Percentiles rank a stretch among this genome's conserved stretches.
phyloP scores from a whole-genome alignment of 2,329 filamentous ascomycete species.

The Xylariomycetidae sp. region DNA sequence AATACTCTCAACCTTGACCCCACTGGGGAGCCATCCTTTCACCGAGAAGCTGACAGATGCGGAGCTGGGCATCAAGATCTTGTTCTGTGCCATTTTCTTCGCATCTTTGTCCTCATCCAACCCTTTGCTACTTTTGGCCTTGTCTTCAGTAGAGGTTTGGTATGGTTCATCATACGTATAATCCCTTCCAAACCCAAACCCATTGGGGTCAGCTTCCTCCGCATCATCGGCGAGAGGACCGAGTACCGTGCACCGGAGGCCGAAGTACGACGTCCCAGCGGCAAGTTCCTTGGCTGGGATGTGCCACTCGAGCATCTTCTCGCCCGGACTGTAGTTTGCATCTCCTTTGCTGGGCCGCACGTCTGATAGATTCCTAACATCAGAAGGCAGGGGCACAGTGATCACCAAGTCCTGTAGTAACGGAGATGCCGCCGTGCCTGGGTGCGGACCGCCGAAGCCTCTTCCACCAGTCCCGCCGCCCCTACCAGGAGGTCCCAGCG shows the following conservation, averaged over 20 bases:
- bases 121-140: constrained; percentile 25
- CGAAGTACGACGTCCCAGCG: constrained; percentile 60
- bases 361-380: constrained; percentile 78
- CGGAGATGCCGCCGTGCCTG: constrained; percentile 52
- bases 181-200: constrained; percentile 45
- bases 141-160: constrained; percentile 36
- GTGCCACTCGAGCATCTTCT: constrained; percentile 72
- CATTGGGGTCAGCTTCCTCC: constrained; percentile 39
- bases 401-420: constrained; percentile 71
- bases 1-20: constrained; percentile 62
- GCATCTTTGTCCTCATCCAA: constrained; percentile 43
- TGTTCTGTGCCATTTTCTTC: constrained; percentile 60
- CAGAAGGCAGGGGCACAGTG: constrained; percentile 69
- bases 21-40: constrained; percentile 63
- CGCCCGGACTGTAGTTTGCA: constrained; percentile 70
- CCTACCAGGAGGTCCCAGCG: constrained; percentile 32
- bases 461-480: constrained; percentile 33
- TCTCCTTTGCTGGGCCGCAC: constrained; percentile 77
- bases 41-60: constrained; percentile 67
- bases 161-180: constrained; percentile 53
- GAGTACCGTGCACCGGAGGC: constrained; percentile 72
- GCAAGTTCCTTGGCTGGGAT: constrained; percentile 72
- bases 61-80: constrained; percentile 73
- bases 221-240: constrained; percentile 51
- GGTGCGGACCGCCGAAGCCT: constrained; percentile 39